Evolutionary conservation across 2,329 filamentous ascomycete genomes (phyloP).

Genomic region (Aspergillus uvarum): DNA sequence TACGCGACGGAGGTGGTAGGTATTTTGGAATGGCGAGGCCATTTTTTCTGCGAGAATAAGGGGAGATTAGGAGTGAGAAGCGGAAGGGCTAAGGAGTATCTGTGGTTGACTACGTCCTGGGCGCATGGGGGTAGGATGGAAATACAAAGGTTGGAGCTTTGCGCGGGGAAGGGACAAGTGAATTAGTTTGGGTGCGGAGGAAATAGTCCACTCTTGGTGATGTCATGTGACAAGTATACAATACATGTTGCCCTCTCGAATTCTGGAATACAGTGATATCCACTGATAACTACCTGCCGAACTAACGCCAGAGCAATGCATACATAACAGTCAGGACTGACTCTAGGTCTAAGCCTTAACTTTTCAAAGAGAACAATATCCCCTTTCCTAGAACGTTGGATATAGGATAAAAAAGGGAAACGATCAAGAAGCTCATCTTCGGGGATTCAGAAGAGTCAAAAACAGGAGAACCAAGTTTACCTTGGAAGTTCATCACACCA

Average conservation of each 20-base stretch:
- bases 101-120: background rate
- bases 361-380: background rate
- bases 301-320: conserved; percentile 32
- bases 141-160: background rate
- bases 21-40: conserved; percentile 60
- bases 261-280: background rate
- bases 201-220: background rate
- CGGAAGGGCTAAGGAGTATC: background rate
- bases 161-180: background rate
- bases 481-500: background rate
- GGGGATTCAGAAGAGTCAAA: no score
- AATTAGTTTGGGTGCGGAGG: background rate
- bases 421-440: background rate
- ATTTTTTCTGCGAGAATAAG: background rate
- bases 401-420: background rate
- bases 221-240: background rate
- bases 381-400: background rate
- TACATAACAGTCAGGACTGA: conserved; percentile 15
- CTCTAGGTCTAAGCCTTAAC: conserved; percentile 9
- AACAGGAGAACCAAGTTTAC: no score
- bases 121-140: background rate
- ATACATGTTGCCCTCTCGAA: background rate
- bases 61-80: background rate
- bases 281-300: conserved; percentile 3
- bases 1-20: conserved; percentile 82